Base-by-base conservation (phyloP, 352 stramenopile genomes). In the Phytophthora citricola region DNA sequence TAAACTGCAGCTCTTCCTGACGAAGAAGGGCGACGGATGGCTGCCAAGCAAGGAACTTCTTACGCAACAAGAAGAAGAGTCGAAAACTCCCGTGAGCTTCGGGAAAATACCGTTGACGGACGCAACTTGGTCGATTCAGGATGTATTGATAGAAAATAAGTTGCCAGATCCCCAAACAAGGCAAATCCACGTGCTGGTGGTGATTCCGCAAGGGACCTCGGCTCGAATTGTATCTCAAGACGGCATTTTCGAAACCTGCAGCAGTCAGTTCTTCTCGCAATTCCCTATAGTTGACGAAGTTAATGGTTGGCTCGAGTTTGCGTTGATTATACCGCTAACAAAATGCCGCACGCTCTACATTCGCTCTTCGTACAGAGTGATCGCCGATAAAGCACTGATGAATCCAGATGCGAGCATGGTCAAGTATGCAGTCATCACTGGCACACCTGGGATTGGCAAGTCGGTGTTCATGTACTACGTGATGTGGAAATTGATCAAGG, bases 401-500 rank as follows among this genome's bases (percentile, higher is more conserved):
- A 6, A 41, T 41, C 10, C 8, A 41, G 17, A 20, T 20, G 0
- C 17, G 17, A 20, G 17, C 2, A 41, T 1, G 29, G 52, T 58
- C 32, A 77, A 77, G 49, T 77, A 77, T 71, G 63, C 53, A 47
- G 58, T 76, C 29, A 39, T 79, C 34, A 79, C 67, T 6, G 71
- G 67, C 26, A 75, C 36, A 17, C 63, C 63, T 63, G 66, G 66
- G 15, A 47, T 71, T 59, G 71, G 67, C 8, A 79, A 79, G 54
- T 79, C 71, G 31, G 53, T 74, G 44, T 76, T 79, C 26, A 26
- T 79, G 46, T 72, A 69, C 66, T 79, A 79, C 36, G 44, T 41
- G 10, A 62, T 78, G 64, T 78, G 66, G 64, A 74, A 29, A 31
- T 69, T 78, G 55, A 64, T 75, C 60, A 72, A 75, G 56, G 57